These are phyloP conservation scores for Schwanniomyces polymorphus DNA, from an alignment of 805 yeast species.

Conservation along the genomic window DNA sequence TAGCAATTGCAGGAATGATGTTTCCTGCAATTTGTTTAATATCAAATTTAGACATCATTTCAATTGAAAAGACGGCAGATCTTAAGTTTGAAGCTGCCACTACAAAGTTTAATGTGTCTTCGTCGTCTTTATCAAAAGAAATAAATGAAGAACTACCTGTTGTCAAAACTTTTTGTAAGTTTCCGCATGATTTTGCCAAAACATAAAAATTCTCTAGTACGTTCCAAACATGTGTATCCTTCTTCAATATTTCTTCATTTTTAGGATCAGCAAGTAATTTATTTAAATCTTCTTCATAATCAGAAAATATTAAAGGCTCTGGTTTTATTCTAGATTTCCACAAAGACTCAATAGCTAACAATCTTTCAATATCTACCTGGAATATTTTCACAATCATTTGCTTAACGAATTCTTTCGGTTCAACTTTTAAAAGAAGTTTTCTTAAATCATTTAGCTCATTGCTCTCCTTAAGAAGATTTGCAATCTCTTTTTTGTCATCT, in stretches of 20 bases:
- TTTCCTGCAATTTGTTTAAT: conserved; percentile 96
- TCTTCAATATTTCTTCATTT: conserved; percentile 21
- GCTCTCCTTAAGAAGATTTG: conserved; percentile 62
- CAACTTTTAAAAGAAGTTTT: conserved; percentile 11
- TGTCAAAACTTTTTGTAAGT: conserved; percentile 50
- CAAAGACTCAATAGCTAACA: conserved; percentile 66
- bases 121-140: conserved; percentile 92
- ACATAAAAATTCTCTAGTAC: conserved; percentile 62
- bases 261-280: conserved; percentile 7
- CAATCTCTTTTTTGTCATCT: conserved; percentile 63
- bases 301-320: conserved; percentile 48
- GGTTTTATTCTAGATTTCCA: conserved; percentile 80
- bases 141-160: conserved; percentile 36
- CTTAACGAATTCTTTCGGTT: conserved; percentile 19
- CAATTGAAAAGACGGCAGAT: conserved; percentile 68
- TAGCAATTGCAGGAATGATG: conserved; percentile 97
- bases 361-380: conserved; percentile 72
- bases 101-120: conserved; percentile 85
- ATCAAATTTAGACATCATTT: conserved; percentile 74
- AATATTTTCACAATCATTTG: conserved; percentile 63
- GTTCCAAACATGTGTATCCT: conserved; percentile 57
- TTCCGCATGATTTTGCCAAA: conserved; percentile 48
- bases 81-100: conserved; percentile 82
- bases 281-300: conserved; percentile 12
- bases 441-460: conserved; percentile 55